Evolutionary conservation across 1,284 basidiomycete genomes (phyloP), one percentile per base, ranked within the genome.

Genomic region (Athelia sp.): DNA sequence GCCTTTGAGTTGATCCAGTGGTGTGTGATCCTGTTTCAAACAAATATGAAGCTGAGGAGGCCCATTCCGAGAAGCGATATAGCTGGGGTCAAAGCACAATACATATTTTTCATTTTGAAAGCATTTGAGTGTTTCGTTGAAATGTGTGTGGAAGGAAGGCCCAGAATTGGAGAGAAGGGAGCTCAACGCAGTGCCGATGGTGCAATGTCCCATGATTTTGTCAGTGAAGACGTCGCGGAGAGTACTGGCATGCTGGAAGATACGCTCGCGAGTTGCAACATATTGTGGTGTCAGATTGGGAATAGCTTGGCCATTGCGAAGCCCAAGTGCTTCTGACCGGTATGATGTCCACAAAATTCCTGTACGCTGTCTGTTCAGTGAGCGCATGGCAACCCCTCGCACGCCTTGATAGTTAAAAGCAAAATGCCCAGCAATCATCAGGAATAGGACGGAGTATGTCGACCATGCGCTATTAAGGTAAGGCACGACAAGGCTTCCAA

Each of bases 361-460:
- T 0, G 76, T 64, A 1, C 84, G 74, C 61, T 84, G 82, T 22
- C 76, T 71, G 53, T 84, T 87, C 19, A 85, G 68, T 1, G 79
- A 69, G 26, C 75, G 75, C 26, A 86, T 63, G 9, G 69, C 69
- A 21, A 87, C 72, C 0, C 75, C 75, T 10, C 75, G 72, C 8
- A 87, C 79, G 8, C 76, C 82, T 4, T 76, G 52, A 55, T 81
- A 83, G 56, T 87, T 86, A 43, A 78, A 66, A n/a, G 64, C 50
- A 3, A 87, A 68, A 56, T 87, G 84, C 0, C 73, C 65, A 11
- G 63, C 65, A 11, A 84, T 67, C 17, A 87, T 71, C 17, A 71
- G 17, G 47, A 78, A 69, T 2, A 86, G 69, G 0, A 73, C 67
- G 1, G 65, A 61, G 54, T 82, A 83, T 1, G 80, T 86, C 26